Evolutionary conservation across 352 stramenopile species (phyloP).

Genomic region (Pythium volutum): DNA sequence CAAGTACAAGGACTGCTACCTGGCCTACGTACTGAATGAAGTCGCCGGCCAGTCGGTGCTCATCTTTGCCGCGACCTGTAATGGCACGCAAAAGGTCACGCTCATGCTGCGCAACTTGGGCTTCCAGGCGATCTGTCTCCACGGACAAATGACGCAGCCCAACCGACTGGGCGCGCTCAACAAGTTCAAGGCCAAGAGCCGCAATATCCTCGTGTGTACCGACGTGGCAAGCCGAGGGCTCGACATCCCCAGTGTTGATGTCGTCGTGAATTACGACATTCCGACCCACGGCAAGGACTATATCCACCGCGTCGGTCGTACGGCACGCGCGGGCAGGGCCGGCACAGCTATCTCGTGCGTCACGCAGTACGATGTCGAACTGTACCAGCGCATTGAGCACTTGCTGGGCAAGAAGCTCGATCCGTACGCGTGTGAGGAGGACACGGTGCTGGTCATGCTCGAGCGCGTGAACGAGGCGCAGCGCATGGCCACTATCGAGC

Average conservation of each 20-base stretch:
- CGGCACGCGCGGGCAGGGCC: conserved; percentile 93
- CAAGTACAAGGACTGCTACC: conserved; percentile 99
- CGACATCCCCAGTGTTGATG: conserved; percentile 97
- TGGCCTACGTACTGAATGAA: conserved; percentile 98
- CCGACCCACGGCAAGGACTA: conserved; percentile 99
- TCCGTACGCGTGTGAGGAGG: conserved; percentile 87
- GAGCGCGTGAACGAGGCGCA: conserved; percentile 98
- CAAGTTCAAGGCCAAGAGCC: conserved; percentile 95
- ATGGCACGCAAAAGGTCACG: conserved; percentile 94
- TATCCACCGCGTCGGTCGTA: conserved; percentile 98
- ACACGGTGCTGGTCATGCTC: conserved; percentile 95
- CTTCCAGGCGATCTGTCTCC: conserved; percentile 97
- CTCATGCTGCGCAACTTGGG: conserved; percentile 98
- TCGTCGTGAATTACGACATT: conserved; percentile 99
- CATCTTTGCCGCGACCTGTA: conserved; percentile 98
- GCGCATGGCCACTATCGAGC: conserved; percentile 90
- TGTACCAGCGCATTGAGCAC: conserved; percentile 97
- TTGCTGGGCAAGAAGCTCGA: conserved; percentile 83
- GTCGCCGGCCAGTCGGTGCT: conserved; percentile 96
- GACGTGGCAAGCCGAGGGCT: conserved; percentile 91
- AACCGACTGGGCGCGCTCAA: conserved; percentile 96
- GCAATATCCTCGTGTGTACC: conserved; percentile 88
- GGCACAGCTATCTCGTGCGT: conserved; percentile 97
- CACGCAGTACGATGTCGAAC: conserved; percentile 98
- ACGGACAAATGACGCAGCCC: conserved; percentile 98